Conservation (phyloP, 352 stramenopile species). For the Phytophthora quininea region DNA sequence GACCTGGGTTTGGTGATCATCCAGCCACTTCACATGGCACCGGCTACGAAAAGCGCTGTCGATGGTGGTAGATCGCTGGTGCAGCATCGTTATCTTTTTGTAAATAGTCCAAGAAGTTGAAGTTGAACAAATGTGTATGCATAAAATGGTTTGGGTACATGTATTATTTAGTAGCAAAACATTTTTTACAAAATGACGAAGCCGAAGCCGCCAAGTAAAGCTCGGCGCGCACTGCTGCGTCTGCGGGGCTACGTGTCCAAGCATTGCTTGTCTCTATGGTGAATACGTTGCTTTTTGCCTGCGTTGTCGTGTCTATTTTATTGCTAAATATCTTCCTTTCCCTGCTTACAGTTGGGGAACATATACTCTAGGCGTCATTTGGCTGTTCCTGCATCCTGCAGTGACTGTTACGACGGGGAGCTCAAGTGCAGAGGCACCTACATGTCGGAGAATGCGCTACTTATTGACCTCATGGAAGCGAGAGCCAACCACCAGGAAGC, state of each 20-base stretch:
- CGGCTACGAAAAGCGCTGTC: too few species aligned
- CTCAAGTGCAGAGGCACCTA: slow-evolving; percentile 86
- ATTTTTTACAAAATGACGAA: slow-evolving; percentile 7
- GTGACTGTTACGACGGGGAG: slow-evolving; percentile 85
- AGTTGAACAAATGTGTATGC: too few species aligned
- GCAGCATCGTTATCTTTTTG: too few species aligned
- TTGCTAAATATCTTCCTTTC: slow-evolving; percentile 37
- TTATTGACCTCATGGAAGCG: slow-evolving; percentile 77
- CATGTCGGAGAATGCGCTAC: slow-evolving; percentile 89
- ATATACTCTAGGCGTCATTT: slow-evolving; percentile 72
- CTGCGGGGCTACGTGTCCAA: slow-evolving; percentile 26
- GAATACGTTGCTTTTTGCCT: not conserved
- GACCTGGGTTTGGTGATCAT: too few species aligned
- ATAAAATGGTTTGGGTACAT: not conserved
- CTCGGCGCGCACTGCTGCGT: slow-evolving; percentile 33
- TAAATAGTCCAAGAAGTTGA: too few species aligned
- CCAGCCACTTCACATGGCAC: too few species aligned
- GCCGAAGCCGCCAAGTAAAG: slow-evolving; percentile 32
- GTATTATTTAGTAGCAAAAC: not conserved
- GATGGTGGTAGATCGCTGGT: too few species aligned
- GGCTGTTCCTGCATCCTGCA: slow-evolving; percentile 78
- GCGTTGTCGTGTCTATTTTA: not conserved
- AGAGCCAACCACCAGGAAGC: slow-evolving; percentile 47
- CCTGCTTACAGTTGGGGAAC: slow-evolving; percentile 57
- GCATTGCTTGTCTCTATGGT: slow-evolving; percentile 48